A percentile compares a stretch with the other conserved stretches of the same genome.
phyloP scores from a whole-genome alignment of 2,329 filamentous ascomycete genomes.

The Aspergillus nomiae region DNA sequence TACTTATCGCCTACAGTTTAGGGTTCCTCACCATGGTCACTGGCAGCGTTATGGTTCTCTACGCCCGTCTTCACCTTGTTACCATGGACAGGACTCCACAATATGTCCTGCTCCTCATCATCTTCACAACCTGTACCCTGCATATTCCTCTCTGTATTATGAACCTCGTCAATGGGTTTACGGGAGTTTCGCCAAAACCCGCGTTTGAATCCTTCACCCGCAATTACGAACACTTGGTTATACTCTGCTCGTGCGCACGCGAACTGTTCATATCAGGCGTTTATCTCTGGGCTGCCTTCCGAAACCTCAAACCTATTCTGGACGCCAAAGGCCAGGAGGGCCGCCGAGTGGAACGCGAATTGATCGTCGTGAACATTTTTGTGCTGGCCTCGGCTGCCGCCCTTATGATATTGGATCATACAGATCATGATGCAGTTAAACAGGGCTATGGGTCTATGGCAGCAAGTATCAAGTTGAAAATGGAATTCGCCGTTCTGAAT shows the following conservation, averaged over 20 bases:
- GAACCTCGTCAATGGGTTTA: constrained; percentile 25
- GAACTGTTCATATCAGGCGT: constrained; percentile 53
- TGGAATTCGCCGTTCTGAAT: constrained; percentile 47
- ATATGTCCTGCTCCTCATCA: constrained; percentile 43
- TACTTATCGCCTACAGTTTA: constrained; percentile 17
- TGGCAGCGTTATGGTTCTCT: constrained; percentile 46
- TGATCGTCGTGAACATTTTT: constrained; percentile 47
- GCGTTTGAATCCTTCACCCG: constrained; percentile 28
- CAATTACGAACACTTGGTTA: constrained; percentile 51
- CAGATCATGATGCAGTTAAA: constrained; percentile 35
- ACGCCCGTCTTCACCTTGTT: constrained; percentile 49
- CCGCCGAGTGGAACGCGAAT: constrained; percentile 43
- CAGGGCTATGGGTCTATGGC: constrained; percentile 40
- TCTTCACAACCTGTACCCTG: constrained; percentile 36
- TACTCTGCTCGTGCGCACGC: constrained; percentile 53
- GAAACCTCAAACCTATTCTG: constrained; percentile 42
- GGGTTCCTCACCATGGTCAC: constrained; percentile 42
- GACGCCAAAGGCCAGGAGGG: constrained; percentile 39
- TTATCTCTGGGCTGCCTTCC: constrained; percentile 54
- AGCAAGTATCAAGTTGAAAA: constrained; percentile 45
- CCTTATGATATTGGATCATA: constrained; percentile 37
- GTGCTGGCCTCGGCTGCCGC: constrained; percentile 42
- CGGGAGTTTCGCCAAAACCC: too few relatives aligned
- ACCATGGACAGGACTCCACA: constrained; percentile 34
- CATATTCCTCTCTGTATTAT: constrained; percentile 30